These are phyloP conservation scores for Boletellus ananiceps DNA, from an alignment of 768 basidiomycete species.

Conservation along the genomic window DNA sequence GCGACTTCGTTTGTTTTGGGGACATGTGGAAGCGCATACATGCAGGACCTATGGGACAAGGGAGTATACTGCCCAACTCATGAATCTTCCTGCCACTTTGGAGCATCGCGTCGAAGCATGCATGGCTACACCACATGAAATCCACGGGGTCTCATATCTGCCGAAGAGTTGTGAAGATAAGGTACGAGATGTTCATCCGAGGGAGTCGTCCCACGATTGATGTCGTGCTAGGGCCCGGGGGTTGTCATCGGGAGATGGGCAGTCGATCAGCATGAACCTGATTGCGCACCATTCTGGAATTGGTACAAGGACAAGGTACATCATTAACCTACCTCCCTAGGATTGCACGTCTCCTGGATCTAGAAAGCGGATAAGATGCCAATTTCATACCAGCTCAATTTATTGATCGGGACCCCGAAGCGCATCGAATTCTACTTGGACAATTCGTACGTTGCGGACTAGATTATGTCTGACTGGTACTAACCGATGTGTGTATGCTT, in stretches of 20 bases:
- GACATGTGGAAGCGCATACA: constrained; percentile 8
- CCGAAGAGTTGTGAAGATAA: constrained; percentile 21
- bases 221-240: constrained; percentile 12
- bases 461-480: too few species aligned
- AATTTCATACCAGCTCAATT: too few species aligned
- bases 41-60: constrained; percentile 26
- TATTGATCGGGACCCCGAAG: too few species aligned
- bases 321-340: too few species aligned
- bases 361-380: too few species aligned
- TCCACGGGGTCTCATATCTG: constrained; percentile 19
- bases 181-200: constrained; percentile 2
- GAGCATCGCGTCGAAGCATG: constrained; percentile 24
- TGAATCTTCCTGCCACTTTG: constrained; percentile 23
- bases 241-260: constrained; percentile 24
- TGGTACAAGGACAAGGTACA: constrained; percentile 29
- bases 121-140: constrained; percentile 19
- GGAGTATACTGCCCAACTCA: constrained; percentile 27
- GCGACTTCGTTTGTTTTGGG: too few species aligned
- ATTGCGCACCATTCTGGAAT: constrained; percentile 26
- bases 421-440: too few species aligned
- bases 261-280: constrained; percentile 25
- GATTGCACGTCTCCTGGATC: too few species aligned
- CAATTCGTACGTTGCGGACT: too few species aligned
- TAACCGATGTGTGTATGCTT: too few species aligned
- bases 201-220: background rate